Percentiles rank a stretch among this genome's conserved stretches.
Evolutionary conservation across 139 green algal genomes (phyloP).

Genomic region (Chloropicon primus): DNA sequence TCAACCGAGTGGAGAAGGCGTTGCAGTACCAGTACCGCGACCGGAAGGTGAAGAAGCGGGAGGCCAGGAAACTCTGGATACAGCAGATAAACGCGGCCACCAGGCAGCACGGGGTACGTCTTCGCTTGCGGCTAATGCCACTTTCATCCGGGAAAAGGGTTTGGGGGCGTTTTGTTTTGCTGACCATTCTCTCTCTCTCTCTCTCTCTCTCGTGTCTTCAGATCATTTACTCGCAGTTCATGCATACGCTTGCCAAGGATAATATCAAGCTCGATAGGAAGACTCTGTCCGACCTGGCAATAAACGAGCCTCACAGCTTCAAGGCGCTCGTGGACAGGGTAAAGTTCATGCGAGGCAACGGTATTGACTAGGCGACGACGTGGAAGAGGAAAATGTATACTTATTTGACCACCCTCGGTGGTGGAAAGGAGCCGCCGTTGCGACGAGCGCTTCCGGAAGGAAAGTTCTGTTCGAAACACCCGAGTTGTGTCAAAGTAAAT

Average conservation of each 20-base stretch:
- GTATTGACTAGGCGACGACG: conserved; percentile 50
- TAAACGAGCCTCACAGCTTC: conserved; percentile 85
- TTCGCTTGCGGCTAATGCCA: neutral
- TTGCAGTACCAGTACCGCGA: conserved; percentile 80
- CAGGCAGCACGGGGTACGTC: conserved; percentile 68
- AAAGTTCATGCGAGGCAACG: conserved; percentile 58
- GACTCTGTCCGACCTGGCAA: conserved; percentile 80
- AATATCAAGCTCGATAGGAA: conserved; percentile 92
- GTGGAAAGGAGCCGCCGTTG: no score
- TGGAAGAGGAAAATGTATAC: conserved; percentile 47
- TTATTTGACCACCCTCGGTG: no score
- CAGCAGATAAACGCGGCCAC: conserved; percentile 72
- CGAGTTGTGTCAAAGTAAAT: no score
- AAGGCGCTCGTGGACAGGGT: conserved; percentile 82
- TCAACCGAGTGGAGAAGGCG: conserved; percentile 74
- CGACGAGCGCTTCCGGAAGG: no score
- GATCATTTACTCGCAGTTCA: conserved; percentile 77
- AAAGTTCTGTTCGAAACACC: neutral
- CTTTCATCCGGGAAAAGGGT: neutral
- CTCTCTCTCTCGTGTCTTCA: conserved; percentile 22
- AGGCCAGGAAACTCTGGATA: conserved; percentile 83
- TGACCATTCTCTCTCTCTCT: neutral
- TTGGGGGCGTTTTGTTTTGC: neutral
- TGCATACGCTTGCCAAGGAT: conserved; percentile 55
- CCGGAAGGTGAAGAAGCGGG: conserved; percentile 76